phyloP scores from a whole-genome alignment of 2,329 filamentous ascomycete species.

The Coccinonectria pachysandricola region DNA sequence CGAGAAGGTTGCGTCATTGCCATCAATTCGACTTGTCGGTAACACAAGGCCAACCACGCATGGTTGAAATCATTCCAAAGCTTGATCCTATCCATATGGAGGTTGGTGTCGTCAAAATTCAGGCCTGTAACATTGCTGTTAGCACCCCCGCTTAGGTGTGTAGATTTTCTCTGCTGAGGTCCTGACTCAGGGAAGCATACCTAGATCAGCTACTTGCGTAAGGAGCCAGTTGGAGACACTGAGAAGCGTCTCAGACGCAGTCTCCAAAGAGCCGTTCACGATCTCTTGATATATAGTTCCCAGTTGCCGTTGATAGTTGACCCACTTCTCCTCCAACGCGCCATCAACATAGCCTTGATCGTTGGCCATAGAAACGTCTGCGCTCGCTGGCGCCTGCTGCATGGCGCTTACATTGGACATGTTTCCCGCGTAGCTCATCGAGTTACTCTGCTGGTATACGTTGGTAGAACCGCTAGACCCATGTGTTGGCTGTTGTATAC shows the following conservation, averaged over 20 bases:
- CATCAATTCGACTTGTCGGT: slow-evolving; percentile 72
- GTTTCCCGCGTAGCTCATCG: slow-evolving; percentile 39
- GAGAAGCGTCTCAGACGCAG: slow-evolving; percentile 42
- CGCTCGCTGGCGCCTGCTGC: slow-evolving; percentile 25
- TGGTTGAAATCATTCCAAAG: slow-evolving; percentile 94
- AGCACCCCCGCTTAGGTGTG: slow-evolving; percentile 3
- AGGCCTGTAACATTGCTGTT: slow-evolving; percentile 50
- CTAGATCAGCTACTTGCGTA: slow-evolving; percentile 43
- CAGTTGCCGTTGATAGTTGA: slow-evolving; percentile 51
- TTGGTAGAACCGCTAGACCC: slow-evolving; percentile 39
- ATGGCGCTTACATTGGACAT: slow-evolving; percentile 39
- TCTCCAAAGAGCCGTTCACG: slow-evolving; percentile 38
- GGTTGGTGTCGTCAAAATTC: slow-evolving; percentile 67
- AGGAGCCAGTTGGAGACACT: slow-evolving; percentile 46
- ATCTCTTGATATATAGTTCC: slow-evolving; percentile 63
- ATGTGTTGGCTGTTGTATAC: slow-evolving; percentile 38
- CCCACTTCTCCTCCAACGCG: slow-evolving; percentile 58
- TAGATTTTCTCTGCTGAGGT: slow-evolving; percentile 1
- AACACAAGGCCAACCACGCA: slow-evolving; percentile 75
- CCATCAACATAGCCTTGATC: slow-evolving; percentile 48
- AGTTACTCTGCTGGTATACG: slow-evolving; percentile 57
- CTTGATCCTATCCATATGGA: slow-evolving; percentile 66
- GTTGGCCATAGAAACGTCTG: slow-evolving; percentile 38
- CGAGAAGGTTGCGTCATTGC: slow-evolving; percentile 47
- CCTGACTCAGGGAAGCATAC: slow-evolving; percentile 32